A percentile compares a stretch with the other conserved stretches of the same genome.
phyloP scores from a whole-genome alignment of 805 yeast species.

The Candida silvatica region DNA sequence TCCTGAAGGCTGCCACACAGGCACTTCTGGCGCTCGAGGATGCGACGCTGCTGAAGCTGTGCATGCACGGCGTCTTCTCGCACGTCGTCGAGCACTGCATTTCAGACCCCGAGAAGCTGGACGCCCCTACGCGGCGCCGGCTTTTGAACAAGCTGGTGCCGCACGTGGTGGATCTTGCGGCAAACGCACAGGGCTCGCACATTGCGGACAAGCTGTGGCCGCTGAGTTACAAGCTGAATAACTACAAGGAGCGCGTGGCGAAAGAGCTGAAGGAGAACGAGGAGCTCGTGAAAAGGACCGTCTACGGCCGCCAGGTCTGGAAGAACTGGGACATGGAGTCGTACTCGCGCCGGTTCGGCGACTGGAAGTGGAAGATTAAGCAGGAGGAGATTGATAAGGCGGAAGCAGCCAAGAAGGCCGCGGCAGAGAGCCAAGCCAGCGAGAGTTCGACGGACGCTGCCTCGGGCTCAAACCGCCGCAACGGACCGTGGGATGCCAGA shows the following conservation, averaged over 20 bases:
- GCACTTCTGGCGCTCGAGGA: slow-evolving; percentile 49
- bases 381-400: slow-evolving; percentile 34
- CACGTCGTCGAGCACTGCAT: slow-evolving; percentile 75
- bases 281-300: slow-evolving; percentile 70
- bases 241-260: slow-evolving; percentile 83
- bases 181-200: slow-evolving; percentile 89
- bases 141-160: slow-evolving; percentile 54
- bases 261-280: slow-evolving; percentile 49
- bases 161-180: slow-evolving; percentile 51
- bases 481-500: no score
- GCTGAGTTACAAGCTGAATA: slow-evolving; percentile 67
- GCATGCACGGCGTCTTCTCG: slow-evolving; percentile 84
- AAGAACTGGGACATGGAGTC: slow-evolving; percentile 89
- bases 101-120: slow-evolving; percentile 32
- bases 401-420: slow-evolving; percentile 5
- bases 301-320: slow-evolving; percentile 90
- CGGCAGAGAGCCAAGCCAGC: no score
- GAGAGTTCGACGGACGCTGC: no score
- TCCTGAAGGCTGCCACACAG: slow-evolving; percentile 49
- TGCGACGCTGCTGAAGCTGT: slow-evolving; percentile 49
- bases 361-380: slow-evolving; percentile 69
- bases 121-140: slow-evolving; percentile 46
- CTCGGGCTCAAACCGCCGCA: no score
- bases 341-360: slow-evolving; percentile 62
- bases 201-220: slow-evolving; percentile 78